A percentile compares a stretch with the other conserved stretches of the same genome.
These are phyloP conservation scores for Lachnellula subtilissima DNA, from an alignment of 2,329 filamentous ascomycete genomes.

Conservation along the genomic window DNA sequence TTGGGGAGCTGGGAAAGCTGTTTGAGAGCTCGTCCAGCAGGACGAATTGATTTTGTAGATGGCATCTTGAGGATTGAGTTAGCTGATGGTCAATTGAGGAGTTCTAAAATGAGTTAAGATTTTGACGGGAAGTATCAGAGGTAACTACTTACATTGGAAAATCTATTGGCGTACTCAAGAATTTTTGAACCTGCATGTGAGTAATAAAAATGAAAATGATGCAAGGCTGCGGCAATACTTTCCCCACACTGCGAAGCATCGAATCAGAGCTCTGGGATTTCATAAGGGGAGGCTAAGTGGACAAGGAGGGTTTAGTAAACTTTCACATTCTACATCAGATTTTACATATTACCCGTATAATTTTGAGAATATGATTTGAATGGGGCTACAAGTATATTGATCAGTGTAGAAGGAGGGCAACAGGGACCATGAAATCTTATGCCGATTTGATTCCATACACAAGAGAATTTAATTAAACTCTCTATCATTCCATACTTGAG, in stretches of 20 bases:
- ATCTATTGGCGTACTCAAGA: not conserved
- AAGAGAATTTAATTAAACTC: not conserved
- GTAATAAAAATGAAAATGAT: conserved; percentile 1
- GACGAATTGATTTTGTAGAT: conserved; percentile 18
- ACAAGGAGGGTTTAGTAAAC: too few relatives aligned
- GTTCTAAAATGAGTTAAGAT: not conserved
- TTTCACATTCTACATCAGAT: too few relatives aligned
- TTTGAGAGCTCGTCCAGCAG: conserved; percentile 22
- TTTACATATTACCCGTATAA: too few relatives aligned
- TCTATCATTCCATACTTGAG: not conserved
- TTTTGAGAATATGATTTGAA: too few relatives aligned
- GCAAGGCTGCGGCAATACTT: conserved; percentile 6
- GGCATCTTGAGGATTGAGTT: conserved; percentile 19
- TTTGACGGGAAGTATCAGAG: not conserved
- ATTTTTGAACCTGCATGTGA: conserved; percentile 8
- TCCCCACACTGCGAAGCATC: conserved; percentile 4
- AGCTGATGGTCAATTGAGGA: conserved; percentile 12
- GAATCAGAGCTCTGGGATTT: not conserved
- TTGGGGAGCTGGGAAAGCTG: conserved; percentile 8
- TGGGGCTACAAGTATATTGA: too few relatives aligned
- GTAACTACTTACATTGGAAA: not conserved
- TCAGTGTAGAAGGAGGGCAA: too few relatives aligned
- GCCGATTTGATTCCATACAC: not conserved
- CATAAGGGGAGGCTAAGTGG: not conserved
- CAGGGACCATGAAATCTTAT: too few relatives aligned